Percentiles rank a stretch among this genome's conserved stretches.
phyloP scores from a whole-genome alignment of 2,329 filamentous ascomycete genomes.

The Arthrobotrys conoides region DNA sequence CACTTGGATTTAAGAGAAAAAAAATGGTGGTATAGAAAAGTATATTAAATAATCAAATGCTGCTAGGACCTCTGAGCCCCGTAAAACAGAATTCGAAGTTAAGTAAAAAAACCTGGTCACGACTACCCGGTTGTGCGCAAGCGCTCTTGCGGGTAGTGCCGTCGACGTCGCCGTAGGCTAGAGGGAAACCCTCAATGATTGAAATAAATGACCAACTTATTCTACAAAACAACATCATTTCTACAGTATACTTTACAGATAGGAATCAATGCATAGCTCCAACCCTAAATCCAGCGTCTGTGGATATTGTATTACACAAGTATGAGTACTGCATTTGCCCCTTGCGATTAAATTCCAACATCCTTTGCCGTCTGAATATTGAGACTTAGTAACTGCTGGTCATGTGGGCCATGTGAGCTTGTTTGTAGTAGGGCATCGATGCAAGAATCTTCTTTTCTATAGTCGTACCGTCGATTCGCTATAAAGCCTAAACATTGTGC shows the following conservation, averaged over 20 bases:
- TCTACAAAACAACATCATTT: background rate
- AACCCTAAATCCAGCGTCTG: background rate
- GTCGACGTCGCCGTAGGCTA: background rate
- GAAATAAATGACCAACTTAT: background rate
- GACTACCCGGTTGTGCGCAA: background rate
- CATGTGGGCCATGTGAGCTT: background rate
- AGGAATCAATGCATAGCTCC: background rate
- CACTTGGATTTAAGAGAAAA: too few species aligned
- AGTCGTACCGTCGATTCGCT: background rate
- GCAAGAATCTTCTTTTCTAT: background rate
- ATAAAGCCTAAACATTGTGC: background rate
- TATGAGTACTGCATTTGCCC: background rate
- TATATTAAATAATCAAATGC: too few species aligned
- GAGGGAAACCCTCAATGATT: background rate
- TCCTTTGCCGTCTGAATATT: background rate
- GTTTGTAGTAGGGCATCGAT: background rate
- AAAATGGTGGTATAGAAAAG: too few species aligned
- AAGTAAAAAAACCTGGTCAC: too few species aligned
- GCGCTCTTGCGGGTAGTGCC: slow-evolving; percentile 6
- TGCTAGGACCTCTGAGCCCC: too few species aligned
- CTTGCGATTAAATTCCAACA: background rate
- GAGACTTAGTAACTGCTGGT: too few species aligned
- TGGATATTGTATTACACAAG: background rate
- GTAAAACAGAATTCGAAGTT: too few species aligned
- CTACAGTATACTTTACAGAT: background rate